phyloP scores from a whole-genome alignment of 257 asterid species.

The Solanum piurae region DNA sequence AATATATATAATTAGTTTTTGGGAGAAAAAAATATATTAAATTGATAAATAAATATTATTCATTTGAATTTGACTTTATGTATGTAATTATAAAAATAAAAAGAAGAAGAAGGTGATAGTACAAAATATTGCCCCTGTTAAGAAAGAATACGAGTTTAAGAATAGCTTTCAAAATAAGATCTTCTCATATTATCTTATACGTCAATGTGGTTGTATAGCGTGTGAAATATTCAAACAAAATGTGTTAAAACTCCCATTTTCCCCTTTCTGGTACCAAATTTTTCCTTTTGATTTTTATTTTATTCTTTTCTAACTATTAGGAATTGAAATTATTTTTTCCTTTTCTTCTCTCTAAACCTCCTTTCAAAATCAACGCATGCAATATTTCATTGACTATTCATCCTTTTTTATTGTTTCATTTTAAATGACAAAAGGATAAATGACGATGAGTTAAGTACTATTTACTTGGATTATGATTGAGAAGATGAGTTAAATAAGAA shows the following conservation, averaged over 20 bases:
- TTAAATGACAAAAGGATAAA: neutral
- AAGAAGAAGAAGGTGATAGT: no score
- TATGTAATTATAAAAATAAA: neutral
- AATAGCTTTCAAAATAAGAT: no score
- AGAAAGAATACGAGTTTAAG: no score
- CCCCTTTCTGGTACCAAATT: no score
- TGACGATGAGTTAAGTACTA: neutral
- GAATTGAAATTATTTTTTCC: neutral
- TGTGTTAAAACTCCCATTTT: no score
- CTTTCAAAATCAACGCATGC: neutral
- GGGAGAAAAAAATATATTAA: neutral
- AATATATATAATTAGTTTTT: neutral
- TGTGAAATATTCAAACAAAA: no score
- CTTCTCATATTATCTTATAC: fast-evolving
- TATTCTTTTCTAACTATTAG: neutral
- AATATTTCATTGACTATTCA: neutral
- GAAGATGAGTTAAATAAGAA: neutral
- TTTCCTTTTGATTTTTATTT: neutral
- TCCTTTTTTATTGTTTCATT: neutral
- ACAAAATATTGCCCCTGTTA: no score
- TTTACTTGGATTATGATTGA: neutral
- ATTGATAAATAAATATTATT: neutral
- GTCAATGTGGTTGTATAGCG: no score
- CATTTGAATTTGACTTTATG: neutral
- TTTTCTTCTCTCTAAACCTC: neutral